phyloP scores from a whole-genome alignment of 305 asterid species.

The Petunia hybrid region DNA sequence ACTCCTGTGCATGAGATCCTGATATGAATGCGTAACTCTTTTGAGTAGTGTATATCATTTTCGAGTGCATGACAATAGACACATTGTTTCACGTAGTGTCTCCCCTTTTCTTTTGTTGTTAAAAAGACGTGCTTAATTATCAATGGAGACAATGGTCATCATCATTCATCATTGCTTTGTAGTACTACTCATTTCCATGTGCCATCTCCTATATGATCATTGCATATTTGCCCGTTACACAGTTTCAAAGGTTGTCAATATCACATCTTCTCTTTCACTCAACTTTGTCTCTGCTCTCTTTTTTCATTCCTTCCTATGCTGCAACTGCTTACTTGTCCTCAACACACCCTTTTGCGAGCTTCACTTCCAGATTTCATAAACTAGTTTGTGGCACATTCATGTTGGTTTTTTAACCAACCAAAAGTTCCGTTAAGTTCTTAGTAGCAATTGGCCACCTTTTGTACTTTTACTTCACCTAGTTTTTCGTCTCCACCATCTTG shows the following conservation, averaged over 20 bases:
- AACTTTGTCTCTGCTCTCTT: conserved; percentile 28
- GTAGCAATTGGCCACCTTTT: too few species aligned
- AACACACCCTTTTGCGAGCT: neutral
- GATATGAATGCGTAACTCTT: neutral
- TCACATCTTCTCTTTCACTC: conserved; percentile 43
- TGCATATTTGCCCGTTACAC: conserved; percentile 31
- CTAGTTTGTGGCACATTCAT: neutral
- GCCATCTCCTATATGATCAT: neutral
- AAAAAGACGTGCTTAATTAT: conserved; percentile 25
- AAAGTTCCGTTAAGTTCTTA: too few species aligned
- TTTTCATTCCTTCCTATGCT: neutral
- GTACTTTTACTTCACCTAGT: neutral
- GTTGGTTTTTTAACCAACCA: too few species aligned
- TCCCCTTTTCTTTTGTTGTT: conserved; percentile 3
- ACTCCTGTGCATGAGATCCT: neutral
- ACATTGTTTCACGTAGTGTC: conserved; percentile 13
- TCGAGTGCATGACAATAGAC: conserved; percentile 14
- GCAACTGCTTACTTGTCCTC: neutral
- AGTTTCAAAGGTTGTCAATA: conserved; percentile 25
- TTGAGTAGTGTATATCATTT: neutral
- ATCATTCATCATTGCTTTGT: conserved; percentile 37
- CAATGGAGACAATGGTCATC: conserved; percentile 43
- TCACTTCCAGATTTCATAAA: neutral
- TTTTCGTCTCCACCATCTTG: conserved; percentile 8
- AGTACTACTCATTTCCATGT: conserved; percentile 10